These are phyloP conservation scores for Oldenlandia corymbosa DNA, from an alignment of 257 asterid genomes.

Conservation along the genomic window DNA sequence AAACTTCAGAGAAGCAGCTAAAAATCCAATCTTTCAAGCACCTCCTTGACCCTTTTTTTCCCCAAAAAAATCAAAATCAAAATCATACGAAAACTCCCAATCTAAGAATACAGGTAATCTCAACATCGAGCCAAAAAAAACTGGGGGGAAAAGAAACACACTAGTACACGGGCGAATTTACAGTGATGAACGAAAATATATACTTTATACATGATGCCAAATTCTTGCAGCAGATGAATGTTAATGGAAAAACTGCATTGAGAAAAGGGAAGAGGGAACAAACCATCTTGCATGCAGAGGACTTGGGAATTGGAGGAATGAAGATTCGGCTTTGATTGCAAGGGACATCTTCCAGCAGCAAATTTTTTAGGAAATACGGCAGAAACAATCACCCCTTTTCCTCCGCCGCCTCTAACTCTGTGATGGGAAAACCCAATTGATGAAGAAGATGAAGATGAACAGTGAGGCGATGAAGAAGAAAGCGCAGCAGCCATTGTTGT, in stretches of 20 bases:
- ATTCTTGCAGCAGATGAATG: too few species aligned
- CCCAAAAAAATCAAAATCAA: neutral
- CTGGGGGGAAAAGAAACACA: neutral
- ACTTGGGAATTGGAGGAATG: constrained; percentile 35
- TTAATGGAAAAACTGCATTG: neutral
- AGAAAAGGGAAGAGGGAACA: constrained; percentile 13
- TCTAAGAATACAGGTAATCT: too few species aligned
- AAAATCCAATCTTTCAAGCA: constrained; percentile 4
- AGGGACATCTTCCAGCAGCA: constrained; percentile 31
- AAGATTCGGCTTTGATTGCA: constrained; percentile 41
- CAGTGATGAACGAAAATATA: neutral
- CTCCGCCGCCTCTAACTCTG: constrained; percentile 3
- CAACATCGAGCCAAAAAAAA: too few species aligned
- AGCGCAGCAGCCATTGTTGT: constrained; percentile 46
- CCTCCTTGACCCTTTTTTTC: neutral
- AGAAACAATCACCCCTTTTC: constrained; percentile 19
- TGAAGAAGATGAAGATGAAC: constrained; percentile 46
- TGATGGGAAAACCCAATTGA: constrained; percentile 33
- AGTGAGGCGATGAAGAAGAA: constrained; percentile 54
- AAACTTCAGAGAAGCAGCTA: neutral
- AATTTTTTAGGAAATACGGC: constrained; percentile 25
- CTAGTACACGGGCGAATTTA: neutral
- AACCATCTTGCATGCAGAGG: constrained; percentile 76
- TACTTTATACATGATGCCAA: too few species aligned
- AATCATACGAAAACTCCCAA: neutral